Base-by-base conservation (phyloP, 2,329 filamentous ascomycete genomes). In the Ophiostoma sp. region DNA sequence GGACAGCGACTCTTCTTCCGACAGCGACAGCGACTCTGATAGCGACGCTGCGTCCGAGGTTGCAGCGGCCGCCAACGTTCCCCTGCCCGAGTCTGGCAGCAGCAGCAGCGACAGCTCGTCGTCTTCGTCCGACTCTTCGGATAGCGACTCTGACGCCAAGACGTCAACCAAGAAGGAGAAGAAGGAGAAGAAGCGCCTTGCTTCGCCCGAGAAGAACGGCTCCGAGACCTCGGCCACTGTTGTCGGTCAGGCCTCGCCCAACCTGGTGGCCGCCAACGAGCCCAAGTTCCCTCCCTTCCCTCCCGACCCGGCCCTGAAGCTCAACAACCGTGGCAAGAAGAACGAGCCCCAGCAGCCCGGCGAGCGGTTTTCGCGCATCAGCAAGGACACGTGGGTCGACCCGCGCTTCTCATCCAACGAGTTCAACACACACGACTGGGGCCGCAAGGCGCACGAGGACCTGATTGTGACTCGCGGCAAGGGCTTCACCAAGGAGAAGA, bases 401-500 rank as follows among this genome's bases (percentile, higher is more conserved):
- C 84, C 86, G 31, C 86, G 83, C 76, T 89, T 93, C 75, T 78
- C 87, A 2, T 93, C 90, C 75, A 97, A 98, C 80, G 87, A 86
- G 17, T 98, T 94, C 78, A 71, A 75, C 70, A 84, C 89, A 31
- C 93, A 97, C 78, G 89, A 97, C 78, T 99, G 98, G 81, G 94
- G 94, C 33, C 90, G 95, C 76, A 89, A 89, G 75, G 96, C 96
- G 10, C 92, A 94, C 77, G 87, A 93, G 75, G 94, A 97, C 78
- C 82, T 99, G 73, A 92, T 93, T 67, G 87, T 97, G 54, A 98
- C 94, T 41, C 92, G 90, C 79, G 95, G 95, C 76, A 98, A 97
- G 83, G 93, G 93, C 4, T 99, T 99, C 81, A 98, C 94, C 72
- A 99, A 99, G 84, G 95, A 98, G 84, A 99, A 99, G 89, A 99